A percentile compares a stretch with the other conserved stretches of the same genome.
These are phyloP conservation scores for Neonectria sp. DNA, from an alignment of 2,329 filamentous ascomycete genomes.

Conservation along the genomic window DNA sequence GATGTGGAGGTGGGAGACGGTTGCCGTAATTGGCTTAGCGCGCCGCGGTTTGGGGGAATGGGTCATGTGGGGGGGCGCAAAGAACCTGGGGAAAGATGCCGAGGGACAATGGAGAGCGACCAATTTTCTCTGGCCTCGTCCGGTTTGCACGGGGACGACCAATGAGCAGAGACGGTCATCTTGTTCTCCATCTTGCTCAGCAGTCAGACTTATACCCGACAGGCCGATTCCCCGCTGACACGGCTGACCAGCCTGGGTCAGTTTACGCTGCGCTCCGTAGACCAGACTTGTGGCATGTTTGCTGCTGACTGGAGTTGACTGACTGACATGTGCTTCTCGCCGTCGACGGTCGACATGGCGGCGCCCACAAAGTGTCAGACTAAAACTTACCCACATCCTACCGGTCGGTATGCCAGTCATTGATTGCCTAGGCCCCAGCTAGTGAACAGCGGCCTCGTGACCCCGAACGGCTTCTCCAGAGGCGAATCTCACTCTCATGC, in stretches of 20 bases:
- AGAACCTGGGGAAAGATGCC: slow-evolving; percentile 48
- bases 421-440: neutral
- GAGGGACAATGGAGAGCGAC: slow-evolving; percentile 39
- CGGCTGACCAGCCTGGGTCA: neutral
- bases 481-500: neutral
- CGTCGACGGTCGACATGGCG: neutral
- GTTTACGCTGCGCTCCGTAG: too few species aligned
- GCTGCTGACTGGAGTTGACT: slow-evolving; percentile 2
- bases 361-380: neutral
- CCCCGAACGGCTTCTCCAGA: neutral
- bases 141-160: neutral
- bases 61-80: neutral
- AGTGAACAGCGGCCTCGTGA: neutral
- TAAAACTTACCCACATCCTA: neutral
- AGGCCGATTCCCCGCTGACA: neutral
- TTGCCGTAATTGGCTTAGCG: slow-evolving; percentile 34
- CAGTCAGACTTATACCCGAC: neutral
- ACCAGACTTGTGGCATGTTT: neutral
- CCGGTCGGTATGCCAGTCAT: neutral
- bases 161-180: neutral
- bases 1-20: slow-evolving; percentile 29
- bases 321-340: slow-evolving; percentile 24
- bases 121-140: slow-evolving; percentile 6
- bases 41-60: neutral
- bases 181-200: neutral